phyloP scores from a whole-genome alignment of 768 basidiomycete genomes.

The Lentinus brumalis region DNA sequence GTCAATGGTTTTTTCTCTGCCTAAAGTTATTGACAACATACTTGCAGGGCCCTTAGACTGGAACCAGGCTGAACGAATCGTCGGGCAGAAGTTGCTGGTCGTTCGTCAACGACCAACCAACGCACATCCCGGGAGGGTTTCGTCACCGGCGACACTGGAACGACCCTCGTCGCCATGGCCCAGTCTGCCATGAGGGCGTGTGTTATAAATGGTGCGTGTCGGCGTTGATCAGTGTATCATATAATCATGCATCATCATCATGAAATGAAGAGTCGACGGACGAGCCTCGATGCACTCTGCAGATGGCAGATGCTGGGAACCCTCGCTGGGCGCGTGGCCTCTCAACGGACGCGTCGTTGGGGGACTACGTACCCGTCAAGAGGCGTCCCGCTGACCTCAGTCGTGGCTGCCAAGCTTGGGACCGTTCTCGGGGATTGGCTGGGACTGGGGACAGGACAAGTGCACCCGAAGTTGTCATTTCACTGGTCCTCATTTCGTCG shows the following conservation, averaged over 20 bases:
- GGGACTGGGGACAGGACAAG: too few relatives aligned
- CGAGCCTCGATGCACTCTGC: not conserved
- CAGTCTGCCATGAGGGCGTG: not conserved
- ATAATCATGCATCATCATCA: not conserved
- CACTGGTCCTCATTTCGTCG: too few relatives aligned
- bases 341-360: not conserved
- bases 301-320: not conserved
- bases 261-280: not conserved
- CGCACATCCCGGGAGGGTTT: not conserved
- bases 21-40: too few relatives aligned
- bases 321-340: not conserved
- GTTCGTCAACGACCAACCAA: too few relatives aligned
- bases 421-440: too few relatives aligned
- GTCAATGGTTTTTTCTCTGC: not conserved
- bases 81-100: too few relatives aligned
- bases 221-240: too few relatives aligned
- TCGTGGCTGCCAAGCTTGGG: too few relatives aligned
- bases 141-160: slow-evolving; percentile 1
- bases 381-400: too few relatives aligned
- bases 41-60: too few relatives aligned
- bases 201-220: not conserved
- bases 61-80: too few relatives aligned
- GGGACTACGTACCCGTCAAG: not conserved
- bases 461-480: too few relatives aligned
- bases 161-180: slow-evolving; percentile 18